Percentiles rank a stretch among this genome's conserved stretches.
phyloP scores from a whole-genome alignment of 2,329 filamentous ascomycete species.

The Diaporthe sp. region DNA sequence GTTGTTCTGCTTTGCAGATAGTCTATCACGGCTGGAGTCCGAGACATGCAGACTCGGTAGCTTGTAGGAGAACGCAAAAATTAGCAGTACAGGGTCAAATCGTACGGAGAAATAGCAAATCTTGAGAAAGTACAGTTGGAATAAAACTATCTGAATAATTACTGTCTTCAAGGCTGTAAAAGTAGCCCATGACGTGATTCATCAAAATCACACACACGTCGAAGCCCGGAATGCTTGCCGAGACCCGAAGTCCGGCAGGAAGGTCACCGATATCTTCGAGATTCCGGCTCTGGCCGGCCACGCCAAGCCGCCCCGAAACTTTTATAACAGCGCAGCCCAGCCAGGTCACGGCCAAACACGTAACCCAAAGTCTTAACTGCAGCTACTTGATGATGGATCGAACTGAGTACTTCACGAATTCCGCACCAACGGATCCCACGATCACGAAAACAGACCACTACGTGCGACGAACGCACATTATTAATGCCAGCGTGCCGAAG shows the following conservation, averaged over 20 bases:
- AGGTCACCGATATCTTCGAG: neutral
- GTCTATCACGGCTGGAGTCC: neutral
- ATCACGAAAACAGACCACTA: neutral
- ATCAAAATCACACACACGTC: neutral
- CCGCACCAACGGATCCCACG: neutral
- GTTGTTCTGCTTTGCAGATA: neutral
- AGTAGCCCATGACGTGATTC: neutral
- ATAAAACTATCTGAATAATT: neutral
- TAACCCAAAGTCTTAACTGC: neutral
- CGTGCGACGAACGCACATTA: neutral
- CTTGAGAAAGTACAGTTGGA: neutral
- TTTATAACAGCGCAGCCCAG: neutral
- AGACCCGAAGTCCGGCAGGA: neutral
- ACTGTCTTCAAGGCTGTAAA: neutral
- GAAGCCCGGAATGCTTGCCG: neutral
- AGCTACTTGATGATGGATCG: neutral
- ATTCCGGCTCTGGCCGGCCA: neutral
- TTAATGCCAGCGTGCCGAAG: conserved; percentile 28
- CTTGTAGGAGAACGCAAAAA: too few relatives aligned
- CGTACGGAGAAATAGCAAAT: neutral
- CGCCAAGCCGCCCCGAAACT: neutral
- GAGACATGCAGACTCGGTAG: neutral
- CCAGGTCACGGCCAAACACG: neutral
- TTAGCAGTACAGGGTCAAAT: neutral
- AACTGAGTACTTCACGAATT: neutral